A percentile compares a stretch with the other conserved stretches of the same genome.
Evolutionary conservation across 2,329 filamentous ascomycete species (phyloP).

Genomic region (Cercospora beticola): DNA sequence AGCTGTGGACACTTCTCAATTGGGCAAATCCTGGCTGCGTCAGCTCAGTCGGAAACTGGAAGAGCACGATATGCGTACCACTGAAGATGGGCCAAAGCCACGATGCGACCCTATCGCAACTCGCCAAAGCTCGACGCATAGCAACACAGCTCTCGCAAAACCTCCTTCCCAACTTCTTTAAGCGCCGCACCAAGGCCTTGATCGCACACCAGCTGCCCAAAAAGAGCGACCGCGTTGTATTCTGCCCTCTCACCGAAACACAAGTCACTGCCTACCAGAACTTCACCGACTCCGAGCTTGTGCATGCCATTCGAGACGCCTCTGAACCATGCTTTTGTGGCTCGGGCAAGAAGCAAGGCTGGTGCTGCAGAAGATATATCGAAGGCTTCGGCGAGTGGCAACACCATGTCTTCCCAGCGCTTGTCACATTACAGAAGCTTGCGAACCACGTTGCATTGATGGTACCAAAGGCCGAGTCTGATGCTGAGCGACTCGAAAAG

Average conservation of each 20-base stretch:
- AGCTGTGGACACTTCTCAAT: constrained; percentile 92
- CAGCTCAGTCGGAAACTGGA: constrained; percentile 72
- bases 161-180: constrained; percentile 83
- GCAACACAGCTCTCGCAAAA: constrained; percentile 84
- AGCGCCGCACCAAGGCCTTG: constrained; percentile 87
- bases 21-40: constrained; percentile 86
- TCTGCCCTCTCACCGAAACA: constrained; percentile 81
- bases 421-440: constrained; percentile 79
- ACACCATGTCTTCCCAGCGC: constrained; percentile 78
- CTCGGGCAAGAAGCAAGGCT: constrained; percentile 70
- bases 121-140: constrained; percentile 76
- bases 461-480: constrained; percentile 66
- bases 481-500: constrained; percentile 70
- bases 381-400: constrained; percentile 68
- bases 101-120: constrained; percentile 78
- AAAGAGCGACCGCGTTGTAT: constrained; percentile 91
- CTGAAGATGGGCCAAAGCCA: constrained; percentile 88
- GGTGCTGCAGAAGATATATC: constrained; percentile 69
- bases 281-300: constrained; percentile 70
- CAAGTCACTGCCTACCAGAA: constrained; percentile 82
- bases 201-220: constrained; percentile 91
- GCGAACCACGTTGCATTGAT: constrained; percentile 90
- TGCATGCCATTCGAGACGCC: constrained; percentile 66
- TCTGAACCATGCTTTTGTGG: constrained; percentile 68
- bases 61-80: constrained; percentile 71